phyloP scores from a whole-genome alignment of 2,329 filamentous ascomycete genomes.

The Ophiostoma montium region DNA sequence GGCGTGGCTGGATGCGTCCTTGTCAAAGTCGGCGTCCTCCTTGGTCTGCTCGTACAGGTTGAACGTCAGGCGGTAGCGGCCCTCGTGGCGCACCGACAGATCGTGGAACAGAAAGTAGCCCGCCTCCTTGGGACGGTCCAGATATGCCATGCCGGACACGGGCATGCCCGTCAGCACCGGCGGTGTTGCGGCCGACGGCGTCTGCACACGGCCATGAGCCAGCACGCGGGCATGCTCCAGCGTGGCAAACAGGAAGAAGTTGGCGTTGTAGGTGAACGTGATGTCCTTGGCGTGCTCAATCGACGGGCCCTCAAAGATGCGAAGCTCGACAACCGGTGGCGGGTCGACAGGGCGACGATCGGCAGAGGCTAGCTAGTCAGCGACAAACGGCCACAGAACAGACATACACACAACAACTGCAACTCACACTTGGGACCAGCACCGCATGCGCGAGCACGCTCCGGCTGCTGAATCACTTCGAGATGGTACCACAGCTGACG shows the following conservation, averaged over 20 bases:
- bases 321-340: slow-evolving; percentile 84
- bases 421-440: slow-evolving; percentile 82
- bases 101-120: slow-evolving; percentile 98
- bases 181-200: slow-evolving; percentile 51
- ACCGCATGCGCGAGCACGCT: slow-evolving; percentile 87
- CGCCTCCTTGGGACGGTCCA: slow-evolving; percentile 65
- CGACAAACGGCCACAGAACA: neutral
- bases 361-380: slow-evolving; percentile 47
- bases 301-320: slow-evolving; percentile 61
- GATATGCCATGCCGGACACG: slow-evolving; percentile 88
- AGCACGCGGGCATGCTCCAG: slow-evolving; percentile 75
- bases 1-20: slow-evolving; percentile 26
- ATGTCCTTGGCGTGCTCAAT: slow-evolving; percentile 51
- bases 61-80: slow-evolving; percentile 81
- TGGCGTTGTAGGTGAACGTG: slow-evolving; percentile 87
- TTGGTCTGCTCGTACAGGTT: slow-evolving; percentile 90
- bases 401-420: neutral
- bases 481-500: slow-evolving; percentile 69
- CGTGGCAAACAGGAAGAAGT: slow-evolving; percentile 93
- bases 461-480: slow-evolving; percentile 82
- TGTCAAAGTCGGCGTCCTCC: slow-evolving; percentile 64
- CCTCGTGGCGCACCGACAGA: slow-evolving; percentile 88
- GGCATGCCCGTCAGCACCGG: slow-evolving; percentile 89
- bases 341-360: slow-evolving; percentile 88
- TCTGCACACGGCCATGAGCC: slow-evolving; percentile 62